These are phyloP conservation scores for Calonectria montana DNA, from an alignment of 2,329 filamentous ascomycete genomes.

Conservation along the genomic window DNA sequence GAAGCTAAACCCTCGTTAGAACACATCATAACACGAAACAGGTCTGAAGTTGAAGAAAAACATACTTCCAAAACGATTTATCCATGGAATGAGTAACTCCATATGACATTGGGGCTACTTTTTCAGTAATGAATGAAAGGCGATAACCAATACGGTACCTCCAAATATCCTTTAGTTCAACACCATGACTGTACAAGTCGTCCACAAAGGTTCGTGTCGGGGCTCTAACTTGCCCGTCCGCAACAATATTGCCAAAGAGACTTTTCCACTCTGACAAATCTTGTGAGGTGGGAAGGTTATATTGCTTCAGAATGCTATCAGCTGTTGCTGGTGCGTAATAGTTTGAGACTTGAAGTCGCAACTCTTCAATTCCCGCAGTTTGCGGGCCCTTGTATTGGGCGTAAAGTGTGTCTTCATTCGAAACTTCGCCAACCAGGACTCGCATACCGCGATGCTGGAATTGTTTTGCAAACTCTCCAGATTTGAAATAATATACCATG, in stretches of 20 bases:
- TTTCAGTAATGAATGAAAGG: background rate
- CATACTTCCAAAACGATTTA: conserved; percentile 13
- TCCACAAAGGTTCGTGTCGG: background rate
- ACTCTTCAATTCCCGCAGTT: background rate
- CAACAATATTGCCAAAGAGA: background rate
- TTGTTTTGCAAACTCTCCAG: background rate
- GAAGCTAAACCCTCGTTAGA: background rate
- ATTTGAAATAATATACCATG: background rate
- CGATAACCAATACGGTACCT: conserved; percentile 4
- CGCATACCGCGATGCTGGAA: background rate
- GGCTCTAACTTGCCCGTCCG: conserved; percentile 1
- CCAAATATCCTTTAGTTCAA: background rate
- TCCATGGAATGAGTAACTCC: conserved; percentile 1
- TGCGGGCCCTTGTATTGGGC: background rate
- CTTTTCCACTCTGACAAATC: background rate
- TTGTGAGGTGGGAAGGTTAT: background rate
- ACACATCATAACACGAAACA: background rate
- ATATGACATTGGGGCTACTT: background rate
- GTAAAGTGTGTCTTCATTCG: background rate
- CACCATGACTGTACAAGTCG: background rate
- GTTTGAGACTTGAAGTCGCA: background rate
- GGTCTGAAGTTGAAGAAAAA: too few relatives aligned
- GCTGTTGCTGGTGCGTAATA: background rate
- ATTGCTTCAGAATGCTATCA: background rate
- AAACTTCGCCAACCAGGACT: background rate